phyloP scores from a whole-genome alignment of 306 rosid species.

The Ochetophila trinervis region DNA sequence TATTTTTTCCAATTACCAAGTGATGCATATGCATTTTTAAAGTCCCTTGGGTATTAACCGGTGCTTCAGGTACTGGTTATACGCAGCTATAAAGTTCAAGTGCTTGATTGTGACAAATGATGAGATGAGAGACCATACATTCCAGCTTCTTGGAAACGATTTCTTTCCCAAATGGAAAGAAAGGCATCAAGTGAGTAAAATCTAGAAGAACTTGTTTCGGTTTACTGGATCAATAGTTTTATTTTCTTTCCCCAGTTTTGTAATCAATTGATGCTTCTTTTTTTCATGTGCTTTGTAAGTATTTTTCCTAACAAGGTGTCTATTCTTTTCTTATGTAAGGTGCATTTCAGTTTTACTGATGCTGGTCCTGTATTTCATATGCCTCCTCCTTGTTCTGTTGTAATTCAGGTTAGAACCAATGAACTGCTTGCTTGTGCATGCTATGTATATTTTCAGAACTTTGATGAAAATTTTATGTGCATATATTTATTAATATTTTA shows the following conservation, averaged over 20 bases:
- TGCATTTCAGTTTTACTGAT: slow-evolving; percentile 71
- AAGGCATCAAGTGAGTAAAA: slow-evolving; percentile 83
- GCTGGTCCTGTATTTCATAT: slow-evolving; percentile 80
- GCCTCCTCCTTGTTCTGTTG: slow-evolving; percentile 94
- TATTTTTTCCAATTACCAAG: neutral
- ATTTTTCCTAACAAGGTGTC: slow-evolving; percentile 17
- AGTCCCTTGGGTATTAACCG: slow-evolving; percentile 33
- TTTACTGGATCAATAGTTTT: slow-evolving; percentile 6
- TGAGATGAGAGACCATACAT: slow-evolving; percentile 93
- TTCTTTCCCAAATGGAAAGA: slow-evolving; percentile 98
- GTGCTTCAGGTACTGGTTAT: slow-evolving; percentile 96
- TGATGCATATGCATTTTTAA: slow-evolving; percentile 26
- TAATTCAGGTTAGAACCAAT: slow-evolving; percentile 66
- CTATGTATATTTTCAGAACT: neutral
- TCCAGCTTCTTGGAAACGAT: slow-evolving; percentile 91
- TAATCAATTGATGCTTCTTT: slow-evolving; percentile 2
- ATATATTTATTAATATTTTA: neutral
- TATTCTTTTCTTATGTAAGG: slow-evolving; percentile 48
- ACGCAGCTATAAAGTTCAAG: slow-evolving; percentile 93
- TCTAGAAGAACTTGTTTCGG: slow-evolving; percentile 7
- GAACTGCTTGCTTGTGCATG: neutral
- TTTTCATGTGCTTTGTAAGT: neutral
- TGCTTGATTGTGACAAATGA: slow-evolving; percentile 87
- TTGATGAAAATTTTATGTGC: neutral
- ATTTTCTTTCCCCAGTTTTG: slow-evolving; percentile 3